Evolutionary conservation across 176 grass and related monocot genomes (phyloP).

Genomic region (Musa schizocarpa): DNA sequence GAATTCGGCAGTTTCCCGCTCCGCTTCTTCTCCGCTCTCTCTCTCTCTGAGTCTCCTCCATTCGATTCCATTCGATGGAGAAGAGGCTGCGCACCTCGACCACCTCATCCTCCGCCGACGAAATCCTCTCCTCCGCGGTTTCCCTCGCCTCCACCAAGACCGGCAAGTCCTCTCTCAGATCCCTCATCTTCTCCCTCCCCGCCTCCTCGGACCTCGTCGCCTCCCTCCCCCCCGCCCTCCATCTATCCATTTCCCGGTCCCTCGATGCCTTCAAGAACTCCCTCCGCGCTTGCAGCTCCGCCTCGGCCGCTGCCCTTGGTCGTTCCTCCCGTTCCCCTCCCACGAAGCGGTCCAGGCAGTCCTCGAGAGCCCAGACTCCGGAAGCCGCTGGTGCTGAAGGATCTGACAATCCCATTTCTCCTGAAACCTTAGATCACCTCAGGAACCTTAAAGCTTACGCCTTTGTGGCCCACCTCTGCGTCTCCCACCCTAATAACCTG

Average conservation of each 20-base stretch:
- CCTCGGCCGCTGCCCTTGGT: constrained; percentile 14
- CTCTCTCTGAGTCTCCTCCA: neutral
- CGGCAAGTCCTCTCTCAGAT: constrained; percentile 23
- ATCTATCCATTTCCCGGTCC: constrained; percentile 21
- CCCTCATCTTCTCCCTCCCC: constrained; percentile 28
- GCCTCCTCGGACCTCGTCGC: constrained; percentile 36
- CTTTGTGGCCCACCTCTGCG: constrained; percentile 51
- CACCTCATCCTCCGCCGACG: constrained; percentile 17
- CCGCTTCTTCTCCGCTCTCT: too few species aligned
- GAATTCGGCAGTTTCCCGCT: neutral
- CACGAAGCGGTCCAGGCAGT: constrained; percentile 39
- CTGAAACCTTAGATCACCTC: constrained; percentile 17
- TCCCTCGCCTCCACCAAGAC: constrained; percentile 15
- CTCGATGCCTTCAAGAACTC: constrained; percentile 25
- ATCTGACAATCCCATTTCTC: neutral
- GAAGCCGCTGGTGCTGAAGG: constrained; percentile 3
- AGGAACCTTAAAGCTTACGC: constrained; percentile 31
- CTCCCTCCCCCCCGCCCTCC: constrained; percentile 34
- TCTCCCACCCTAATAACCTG: constrained; percentile 53
- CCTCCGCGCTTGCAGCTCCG: neutral
- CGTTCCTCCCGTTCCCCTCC: constrained; percentile 35
- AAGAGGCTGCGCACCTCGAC: constrained; percentile 1
- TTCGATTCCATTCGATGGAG: neutral
- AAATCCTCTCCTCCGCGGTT: constrained; percentile 27
- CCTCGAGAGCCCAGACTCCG: constrained; percentile 19